Base-by-base conservation (phyloP, 2,329 filamentous ascomycete species). In the Exophiala viscosa region DNA sequence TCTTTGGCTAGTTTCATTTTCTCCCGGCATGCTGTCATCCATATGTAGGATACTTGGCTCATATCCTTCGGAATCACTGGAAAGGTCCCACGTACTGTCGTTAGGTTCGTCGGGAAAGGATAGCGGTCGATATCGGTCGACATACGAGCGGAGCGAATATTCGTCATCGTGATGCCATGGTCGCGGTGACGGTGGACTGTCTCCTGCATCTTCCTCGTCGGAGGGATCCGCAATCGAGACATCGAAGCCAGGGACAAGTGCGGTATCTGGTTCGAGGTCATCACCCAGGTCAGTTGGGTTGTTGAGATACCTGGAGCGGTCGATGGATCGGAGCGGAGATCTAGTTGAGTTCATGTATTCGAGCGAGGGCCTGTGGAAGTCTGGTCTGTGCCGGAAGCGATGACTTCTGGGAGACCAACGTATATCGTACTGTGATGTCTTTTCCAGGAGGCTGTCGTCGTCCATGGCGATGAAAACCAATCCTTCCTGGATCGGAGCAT, bases 391-490 rank as follows among this genome's bases (percentile, higher is more conserved):
- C 32, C 66, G 66, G 45, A 63, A 58, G 45, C 65, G 63, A 47
- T 62, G 64, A 32, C 60, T 62, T n/a, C 60, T 61, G 41, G 64
- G 64, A 14, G 74, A 69, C 62, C 87, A 89, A 61, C 86, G 82
- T 20, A 92, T 85, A 60, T 88, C 82, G 66, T 92, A 92, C 55
- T 84, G 79, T 5, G 86, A 80, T 9, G 89, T 93, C 52, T 85
- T 80, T 15, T 77, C 80, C 39, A 93, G 72, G 1, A 93, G 74
- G 55, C 93, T 85, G 60, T 95, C 84, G 34, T 85, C 81, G 36
- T 84, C 81, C 91, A 96, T 96, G 41, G 88, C 82, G 23, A 97
- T 80, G 65, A 96, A 96, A 1, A 97, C 82, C 79, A 96, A 86
- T 40, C 93, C 92, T 77, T 95, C 88, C 70, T 92, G 86, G 48